Evolutionary conservation across 345 rosid species (phyloP).

Genomic region (Toxicodendron radicans): DNA sequence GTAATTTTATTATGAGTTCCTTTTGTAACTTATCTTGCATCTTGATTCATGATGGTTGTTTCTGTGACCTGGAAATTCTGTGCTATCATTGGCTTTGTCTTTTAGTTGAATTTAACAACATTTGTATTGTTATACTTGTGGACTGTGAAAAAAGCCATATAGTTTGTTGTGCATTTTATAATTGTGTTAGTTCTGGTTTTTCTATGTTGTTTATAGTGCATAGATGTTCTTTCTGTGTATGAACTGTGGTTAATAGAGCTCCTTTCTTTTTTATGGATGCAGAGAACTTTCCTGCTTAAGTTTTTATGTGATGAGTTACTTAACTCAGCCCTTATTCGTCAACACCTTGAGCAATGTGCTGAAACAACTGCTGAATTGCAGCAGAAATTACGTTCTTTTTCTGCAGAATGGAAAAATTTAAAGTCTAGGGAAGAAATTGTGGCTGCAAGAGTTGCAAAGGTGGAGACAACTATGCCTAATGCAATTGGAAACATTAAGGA

Average conservation of each 20-base stretch:
- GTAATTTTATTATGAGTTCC: background rate
- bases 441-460: slow-evolving; percentile 57
- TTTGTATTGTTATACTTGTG: no score
- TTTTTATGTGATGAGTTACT: slow-evolving; percentile 90
- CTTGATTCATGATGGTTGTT: background rate
- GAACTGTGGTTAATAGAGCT: slow-evolving; percentile 16
- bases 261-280: slow-evolving; percentile 37
- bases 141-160: no score
- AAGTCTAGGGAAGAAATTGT: slow-evolving; percentile 70
- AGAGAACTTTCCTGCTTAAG: slow-evolving; percentile 81
- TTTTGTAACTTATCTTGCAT: background rate
- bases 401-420: slow-evolving; percentile 64
- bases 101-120: no score
- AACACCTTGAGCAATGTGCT: slow-evolving; percentile 88
- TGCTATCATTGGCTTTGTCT: no score
- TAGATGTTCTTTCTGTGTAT: background rate
- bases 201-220: no score
- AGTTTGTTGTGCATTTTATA: background rate
- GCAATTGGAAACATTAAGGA: slow-evolving; percentile 47
- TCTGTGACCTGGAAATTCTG: slow-evolving; percentile 3
- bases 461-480: slow-evolving; percentile 35
- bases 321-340: slow-evolving; percentile 72
- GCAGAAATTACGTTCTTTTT: slow-evolving; percentile 80
- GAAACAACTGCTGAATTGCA: slow-evolving; percentile 74
- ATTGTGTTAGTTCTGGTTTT: background rate